These are phyloP conservation scores for Umbilicus rupestris DNA, from an alignment of 164 flowering plant species.

Conservation along the genomic window DNA sequence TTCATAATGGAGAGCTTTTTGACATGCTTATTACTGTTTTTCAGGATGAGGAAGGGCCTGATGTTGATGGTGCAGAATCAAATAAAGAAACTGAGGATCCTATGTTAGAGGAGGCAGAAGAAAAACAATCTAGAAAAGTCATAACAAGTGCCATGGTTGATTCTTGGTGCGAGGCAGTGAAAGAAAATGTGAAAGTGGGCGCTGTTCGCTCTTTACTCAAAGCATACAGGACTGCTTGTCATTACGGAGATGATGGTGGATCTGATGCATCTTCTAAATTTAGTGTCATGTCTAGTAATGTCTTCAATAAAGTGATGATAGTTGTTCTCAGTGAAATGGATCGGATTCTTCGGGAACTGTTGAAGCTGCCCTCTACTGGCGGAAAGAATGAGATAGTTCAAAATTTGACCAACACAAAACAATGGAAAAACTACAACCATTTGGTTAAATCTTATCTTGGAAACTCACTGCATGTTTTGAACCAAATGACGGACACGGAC, in stretches of 20 bases:
- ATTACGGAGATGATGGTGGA: conserved; percentile 75
- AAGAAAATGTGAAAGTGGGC: conserved; percentile 36
- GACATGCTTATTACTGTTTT: background rate
- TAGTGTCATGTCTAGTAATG: conserved; percentile 62
- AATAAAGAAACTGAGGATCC: conserved; percentile 14
- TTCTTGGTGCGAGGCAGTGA: conserved; percentile 55
- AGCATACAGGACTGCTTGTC: conserved; percentile 78
- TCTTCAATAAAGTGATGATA: conserved; percentile 81
- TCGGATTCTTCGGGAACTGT: conserved; percentile 58
- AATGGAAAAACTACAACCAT: conserved; percentile 63
- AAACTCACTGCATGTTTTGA: conserved; percentile 76
- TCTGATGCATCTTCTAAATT: conserved; percentile 43
- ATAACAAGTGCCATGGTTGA: conserved; percentile 81
- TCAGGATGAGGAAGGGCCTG: conserved; percentile 26
- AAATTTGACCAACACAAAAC: conserved; percentile 42
- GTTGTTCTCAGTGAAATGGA: conserved; percentile 76
- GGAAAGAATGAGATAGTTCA: conserved; percentile 71
- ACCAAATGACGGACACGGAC: conserved; percentile 88
- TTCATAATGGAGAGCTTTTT: background rate
- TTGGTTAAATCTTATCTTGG: conserved; percentile 90
- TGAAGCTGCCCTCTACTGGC: conserved; percentile 59
- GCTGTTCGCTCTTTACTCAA: conserved; percentile 62
- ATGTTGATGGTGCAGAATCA: conserved; percentile 17
- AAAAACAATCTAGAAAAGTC: conserved; percentile 28
- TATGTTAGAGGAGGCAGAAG: conserved; percentile 16